Conservation (phyloP, 2,329 filamentous ascomycete species). For the Cladosporium colombiae region DNA sequence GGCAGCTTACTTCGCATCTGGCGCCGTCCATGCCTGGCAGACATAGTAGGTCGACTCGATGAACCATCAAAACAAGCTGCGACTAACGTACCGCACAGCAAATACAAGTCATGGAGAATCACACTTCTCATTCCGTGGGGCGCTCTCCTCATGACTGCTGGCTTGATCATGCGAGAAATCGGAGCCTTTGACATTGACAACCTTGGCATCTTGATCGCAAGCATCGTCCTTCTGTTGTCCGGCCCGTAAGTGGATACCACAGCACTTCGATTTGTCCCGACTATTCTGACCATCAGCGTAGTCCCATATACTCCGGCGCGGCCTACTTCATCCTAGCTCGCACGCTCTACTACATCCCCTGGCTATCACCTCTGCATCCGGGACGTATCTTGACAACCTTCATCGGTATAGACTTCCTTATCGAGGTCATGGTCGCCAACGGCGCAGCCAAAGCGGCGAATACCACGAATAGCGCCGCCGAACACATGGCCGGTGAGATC, state of each 20-base stretch:
- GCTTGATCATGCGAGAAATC: conserved; percentile 57
- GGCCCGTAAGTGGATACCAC: conserved; percentile 41
- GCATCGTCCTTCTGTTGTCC: conserved; percentile 44
- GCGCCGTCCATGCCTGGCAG: conserved; percentile 20
- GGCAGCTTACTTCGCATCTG: conserved; percentile 9
- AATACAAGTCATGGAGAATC: conserved; percentile 48
- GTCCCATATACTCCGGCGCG: conserved; percentile 56
- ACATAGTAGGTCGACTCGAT: conserved; percentile 7
- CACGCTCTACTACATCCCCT: conserved; percentile 62
- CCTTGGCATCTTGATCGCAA: conserved; percentile 43
- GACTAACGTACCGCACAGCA: background rate
- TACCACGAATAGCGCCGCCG: conserved; percentile 38
- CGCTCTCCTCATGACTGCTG: conserved; percentile 50
- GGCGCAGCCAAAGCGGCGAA: conserved; percentile 52
- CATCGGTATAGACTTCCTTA: conserved; percentile 52
- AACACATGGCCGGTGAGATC: conserved; percentile 42
- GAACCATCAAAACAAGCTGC: background rate
- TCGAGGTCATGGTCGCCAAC: conserved; percentile 55
- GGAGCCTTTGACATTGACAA: conserved; percentile 54
- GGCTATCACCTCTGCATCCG: conserved; percentile 59
- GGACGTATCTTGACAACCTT: conserved; percentile 62
- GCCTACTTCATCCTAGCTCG: conserved; percentile 64
- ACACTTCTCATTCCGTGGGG: conserved; percentile 58
- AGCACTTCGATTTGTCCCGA: background rate
- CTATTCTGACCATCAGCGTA: background rate